These are phyloP conservation scores for Aspergillus amoenus DNA, from an alignment of 2,329 filamentous ascomycete genomes.

Conservation along the genomic window DNA sequence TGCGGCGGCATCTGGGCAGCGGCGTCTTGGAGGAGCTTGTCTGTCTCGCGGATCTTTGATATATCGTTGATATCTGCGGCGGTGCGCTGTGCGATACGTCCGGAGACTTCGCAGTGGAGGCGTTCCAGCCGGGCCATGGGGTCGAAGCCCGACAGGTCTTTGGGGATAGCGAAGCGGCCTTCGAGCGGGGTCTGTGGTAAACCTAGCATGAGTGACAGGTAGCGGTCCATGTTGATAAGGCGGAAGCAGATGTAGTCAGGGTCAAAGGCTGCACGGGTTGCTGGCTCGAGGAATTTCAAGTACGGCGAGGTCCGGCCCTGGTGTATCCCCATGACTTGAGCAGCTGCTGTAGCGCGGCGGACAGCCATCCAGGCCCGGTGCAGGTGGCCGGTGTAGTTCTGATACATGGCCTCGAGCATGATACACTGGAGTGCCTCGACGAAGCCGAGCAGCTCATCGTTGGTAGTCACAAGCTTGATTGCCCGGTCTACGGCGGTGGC, in stretches of 20 bases:
- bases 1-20: conserved; percentile 42
- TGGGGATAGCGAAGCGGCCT: not conserved
- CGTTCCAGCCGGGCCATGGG: conserved; percentile 49
- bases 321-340: conserved; percentile 46
- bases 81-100: conserved; percentile 53
- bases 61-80: conserved; percentile 30
- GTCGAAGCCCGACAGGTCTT: not conserved
- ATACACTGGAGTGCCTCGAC: conserved; percentile 47
- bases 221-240: conserved; percentile 40
- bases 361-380: conserved; percentile 42
- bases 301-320: conserved; percentile 5
- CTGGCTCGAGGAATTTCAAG: conserved; percentile 24
- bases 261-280: conserved; percentile 22
- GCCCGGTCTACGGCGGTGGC: conserved; percentile 26
- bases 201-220: conserved; percentile 45
- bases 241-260: conserved; percentile 39
- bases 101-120: conserved; percentile 45
- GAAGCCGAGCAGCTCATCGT: conserved; percentile 39
- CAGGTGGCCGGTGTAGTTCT: conserved; percentile 43
- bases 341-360: conserved; percentile 39
- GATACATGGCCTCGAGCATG: conserved; percentile 43
- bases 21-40: conserved; percentile 45
- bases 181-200: conserved; percentile 34
- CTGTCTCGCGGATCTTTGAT: conserved; percentile 48
- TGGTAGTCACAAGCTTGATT: conserved; percentile 35